phyloP scores from a whole-genome alignment of 176 grass and related monocot species.

The Ampelocalamus luodianensis region DNA sequence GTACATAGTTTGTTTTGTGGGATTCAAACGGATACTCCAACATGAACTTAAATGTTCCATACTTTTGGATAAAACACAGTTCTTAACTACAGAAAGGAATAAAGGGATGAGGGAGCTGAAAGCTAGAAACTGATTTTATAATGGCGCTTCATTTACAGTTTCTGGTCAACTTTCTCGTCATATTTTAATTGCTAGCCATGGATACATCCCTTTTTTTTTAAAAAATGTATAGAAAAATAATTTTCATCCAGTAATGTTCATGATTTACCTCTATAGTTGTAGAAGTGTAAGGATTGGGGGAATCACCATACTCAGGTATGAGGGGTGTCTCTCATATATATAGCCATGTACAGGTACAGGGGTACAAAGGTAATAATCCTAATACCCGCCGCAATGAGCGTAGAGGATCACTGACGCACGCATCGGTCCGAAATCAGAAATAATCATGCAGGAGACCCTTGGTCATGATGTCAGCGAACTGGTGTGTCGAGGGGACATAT shows the following conservation, averaged over 20 bases:
- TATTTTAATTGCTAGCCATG: neutral
- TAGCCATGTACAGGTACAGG: too few species aligned
- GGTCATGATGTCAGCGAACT: too few species aligned
- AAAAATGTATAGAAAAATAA: neutral
- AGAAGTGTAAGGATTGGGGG: too few species aligned
- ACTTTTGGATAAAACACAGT: neutral
- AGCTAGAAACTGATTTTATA: neutral
- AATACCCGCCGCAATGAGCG: too few species aligned
- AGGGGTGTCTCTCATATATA: too few species aligned
- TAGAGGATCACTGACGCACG: too few species aligned
- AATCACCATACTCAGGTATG: too few species aligned
- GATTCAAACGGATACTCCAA: conserved; percentile 16
- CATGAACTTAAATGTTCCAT: neutral
- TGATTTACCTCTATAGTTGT: neutral
- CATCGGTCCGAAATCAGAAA: too few species aligned
- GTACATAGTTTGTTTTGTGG: conserved; percentile 24
- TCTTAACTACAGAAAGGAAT: neutral
- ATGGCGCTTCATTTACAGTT: conserved; percentile 17
- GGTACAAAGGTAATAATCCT: too few species aligned
- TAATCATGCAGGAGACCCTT: too few species aligned
- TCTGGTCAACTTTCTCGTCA: neutral
- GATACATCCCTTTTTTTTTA: neutral
- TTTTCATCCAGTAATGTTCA: neutral
- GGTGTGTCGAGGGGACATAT: too few species aligned
- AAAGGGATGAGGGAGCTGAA: neutral